phyloP scores from a whole-genome alignment of 106 monocot species.

The Xerophyta viscosa region DNA sequence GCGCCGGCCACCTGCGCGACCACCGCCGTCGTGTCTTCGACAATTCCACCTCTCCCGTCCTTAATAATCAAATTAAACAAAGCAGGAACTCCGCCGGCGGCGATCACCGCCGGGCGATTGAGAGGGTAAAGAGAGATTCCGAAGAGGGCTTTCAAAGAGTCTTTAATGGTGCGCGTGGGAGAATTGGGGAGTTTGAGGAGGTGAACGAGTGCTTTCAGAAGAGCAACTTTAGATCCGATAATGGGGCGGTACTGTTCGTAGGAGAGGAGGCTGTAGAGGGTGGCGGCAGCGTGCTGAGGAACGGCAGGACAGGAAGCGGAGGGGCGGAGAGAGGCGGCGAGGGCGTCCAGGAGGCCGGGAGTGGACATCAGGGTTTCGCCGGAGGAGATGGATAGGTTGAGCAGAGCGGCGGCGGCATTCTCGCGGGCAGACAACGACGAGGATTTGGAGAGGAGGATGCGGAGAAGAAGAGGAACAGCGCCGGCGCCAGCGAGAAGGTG shows the following conservation, averaged over 20 bases:
- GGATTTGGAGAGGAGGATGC: constrained; percentile 12
- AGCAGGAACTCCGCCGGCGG: constrained; percentile 35
- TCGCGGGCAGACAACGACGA: too few relatives aligned
- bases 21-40: constrained; percentile 79
- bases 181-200: constrained; percentile 7
- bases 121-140: constrained; percentile 43
- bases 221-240: constrained; percentile 34
- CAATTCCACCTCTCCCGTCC: constrained; percentile 38
- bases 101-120: constrained; percentile 44
- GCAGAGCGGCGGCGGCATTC: constrained; percentile 60
- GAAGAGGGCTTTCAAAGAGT: constrained; percentile 74
- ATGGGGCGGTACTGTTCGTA: constrained; percentile 59
- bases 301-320: constrained; percentile 8
- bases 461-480: constrained; percentile 43
- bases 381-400: constrained; percentile 62
- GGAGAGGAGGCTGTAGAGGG: constrained; percentile 66
- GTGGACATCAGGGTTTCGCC: constrained; percentile 58
- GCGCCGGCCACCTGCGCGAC: constrained; percentile 81
- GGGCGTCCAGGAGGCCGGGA: constrained; percentile 54
- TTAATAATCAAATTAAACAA: constrained; percentile 39
- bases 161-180: constrained; percentile 47
- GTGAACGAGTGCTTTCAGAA: constrained; percentile 25
- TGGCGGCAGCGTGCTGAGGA: constrained; percentile 56
- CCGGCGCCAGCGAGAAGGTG: constrained; percentile 46
- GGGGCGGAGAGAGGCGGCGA: constrained; percentile 26